Conservation (phyloP, 345 rosid genomes). For the Dipteronia sinensis region DNA sequence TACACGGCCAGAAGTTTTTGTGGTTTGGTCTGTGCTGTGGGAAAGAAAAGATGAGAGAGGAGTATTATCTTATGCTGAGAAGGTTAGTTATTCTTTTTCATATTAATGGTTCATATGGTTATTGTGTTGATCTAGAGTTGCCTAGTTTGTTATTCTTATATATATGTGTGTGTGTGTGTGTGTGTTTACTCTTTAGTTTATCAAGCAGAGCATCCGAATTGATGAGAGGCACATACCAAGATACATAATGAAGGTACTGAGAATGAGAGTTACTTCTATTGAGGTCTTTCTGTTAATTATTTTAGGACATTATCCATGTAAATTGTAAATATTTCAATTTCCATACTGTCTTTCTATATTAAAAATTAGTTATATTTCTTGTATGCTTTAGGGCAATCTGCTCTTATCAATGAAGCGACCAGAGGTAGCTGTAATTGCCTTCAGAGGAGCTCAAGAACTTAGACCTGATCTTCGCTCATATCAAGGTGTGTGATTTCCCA, state of each 20-base stretch:
- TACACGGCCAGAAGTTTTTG: slow-evolving; percentile 86
- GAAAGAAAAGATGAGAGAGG: slow-evolving; percentile 87
- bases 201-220: slow-evolving; percentile 77
- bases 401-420: slow-evolving; percentile 77
- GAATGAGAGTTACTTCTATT: slow-evolving; percentile 13
- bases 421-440: slow-evolving; percentile 86
- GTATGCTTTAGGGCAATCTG: slow-evolving; percentile 68
- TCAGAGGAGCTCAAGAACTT: slow-evolving; percentile 93
- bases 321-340: neutral
- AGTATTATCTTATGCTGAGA: slow-evolving; percentile 88
- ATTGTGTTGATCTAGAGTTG: no score
- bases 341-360: neutral
- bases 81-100: slow-evolving; percentile 52
- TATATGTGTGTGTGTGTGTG: slow-evolving; percentile 19
- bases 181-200: slow-evolving; percentile 14
- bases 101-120: neutral
- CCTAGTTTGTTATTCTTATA: slow-evolving; percentile 6
- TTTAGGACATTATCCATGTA: neutral
- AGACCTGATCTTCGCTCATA: slow-evolving; percentile 97
- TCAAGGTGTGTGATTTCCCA: slow-evolving; percentile 64
- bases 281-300: slow-evolving; percentile 6
- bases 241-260: slow-evolving; percentile 86
- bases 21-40: slow-evolving; percentile 81
- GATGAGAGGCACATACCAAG: slow-evolving; percentile 93
- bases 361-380: slow-evolving; percentile 2